phyloP scores from a whole-genome alignment of 345 rosid species.

The Microcos paniculata region DNA sequence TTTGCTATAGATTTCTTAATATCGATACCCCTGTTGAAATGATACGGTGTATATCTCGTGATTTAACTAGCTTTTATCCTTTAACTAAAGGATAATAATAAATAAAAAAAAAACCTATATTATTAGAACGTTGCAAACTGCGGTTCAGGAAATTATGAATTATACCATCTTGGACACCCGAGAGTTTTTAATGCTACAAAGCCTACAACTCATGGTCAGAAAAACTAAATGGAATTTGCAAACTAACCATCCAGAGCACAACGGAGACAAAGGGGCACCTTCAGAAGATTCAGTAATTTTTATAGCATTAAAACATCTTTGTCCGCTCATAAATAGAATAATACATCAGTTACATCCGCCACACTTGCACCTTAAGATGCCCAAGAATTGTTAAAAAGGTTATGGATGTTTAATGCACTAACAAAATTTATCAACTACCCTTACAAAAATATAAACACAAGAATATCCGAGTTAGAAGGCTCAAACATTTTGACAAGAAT shows the following conservation, averaged over 20 bases:
- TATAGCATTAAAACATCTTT: neutral
- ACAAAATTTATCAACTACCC: neutral
- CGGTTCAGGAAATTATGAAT: no score
- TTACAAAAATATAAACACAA: neutral
- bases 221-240: neutral
- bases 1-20: no score
- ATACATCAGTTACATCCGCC: constrained; percentile 1
- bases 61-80: no score
- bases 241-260: neutral
- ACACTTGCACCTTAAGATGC: constrained; percentile 3
- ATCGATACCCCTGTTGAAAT: no score
- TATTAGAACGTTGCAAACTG: no score
- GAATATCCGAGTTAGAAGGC: constrained; percentile 7
- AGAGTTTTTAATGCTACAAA: neutral
- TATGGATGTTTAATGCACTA: neutral
- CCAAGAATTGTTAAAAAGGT: neutral
- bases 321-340: neutral
- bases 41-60: no score
- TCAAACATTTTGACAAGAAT: neutral
- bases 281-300: neutral
- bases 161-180: no score
- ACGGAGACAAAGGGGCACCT: neutral
- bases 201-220: neutral
- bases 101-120: no score
- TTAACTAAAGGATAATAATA: no score